Base-by-base conservation (phyloP, 2,329 filamentous ascomycete species). In the Pyricularia sp. region DNA sequence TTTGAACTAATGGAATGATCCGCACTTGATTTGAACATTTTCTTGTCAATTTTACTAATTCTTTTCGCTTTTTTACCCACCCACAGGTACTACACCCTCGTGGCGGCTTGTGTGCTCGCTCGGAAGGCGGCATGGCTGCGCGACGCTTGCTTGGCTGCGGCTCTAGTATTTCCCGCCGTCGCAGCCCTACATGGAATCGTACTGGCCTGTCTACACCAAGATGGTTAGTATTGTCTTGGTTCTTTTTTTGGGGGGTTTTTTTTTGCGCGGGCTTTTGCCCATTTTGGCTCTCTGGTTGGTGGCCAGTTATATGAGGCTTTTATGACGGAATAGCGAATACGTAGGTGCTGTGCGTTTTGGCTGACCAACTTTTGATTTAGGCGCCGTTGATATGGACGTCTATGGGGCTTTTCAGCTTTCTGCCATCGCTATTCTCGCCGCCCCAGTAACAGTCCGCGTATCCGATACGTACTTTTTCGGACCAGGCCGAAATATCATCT, bases 341-440 rank as follows among this genome's bases (percentile, higher is more conserved):
- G 2, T 14, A 12, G 59, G 4, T 63, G 12, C 1, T 36, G 33
- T 36, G 33, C 12, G 12, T 36, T 2, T 36, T 12, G 33, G 33
- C 33, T 36, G 33, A 17, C 26, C 25, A 7, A 63, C 12, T 20
- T 17, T 25, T 25, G 55, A 17, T 12, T 17, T 26, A 89, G 88
- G 79, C 67, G 88, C 86, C 17, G 83, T 90, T 17, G 88, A 91
- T 73, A 86, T 91, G 84, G 89, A 91, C 72, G 80, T 91, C 3
- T 91, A 85, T 69, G 89, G 89, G 1, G 87, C 88, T 10, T 90
- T 91, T 71, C 89, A 91, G 71, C 75, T 90, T 0, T 91, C 88
- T 70, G 82, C 88, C 0, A 88, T 91, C 55, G 88, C 87, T 14
- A 87, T 90, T 20, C 72, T 91, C 4, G 86, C 87, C 1, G 88